Percentiles rank a stretch among this genome's conserved stretches.
Evolutionary conservation across 305 asterid genomes (phyloP).

Genomic region (Ilex paraguariensis): DNA sequence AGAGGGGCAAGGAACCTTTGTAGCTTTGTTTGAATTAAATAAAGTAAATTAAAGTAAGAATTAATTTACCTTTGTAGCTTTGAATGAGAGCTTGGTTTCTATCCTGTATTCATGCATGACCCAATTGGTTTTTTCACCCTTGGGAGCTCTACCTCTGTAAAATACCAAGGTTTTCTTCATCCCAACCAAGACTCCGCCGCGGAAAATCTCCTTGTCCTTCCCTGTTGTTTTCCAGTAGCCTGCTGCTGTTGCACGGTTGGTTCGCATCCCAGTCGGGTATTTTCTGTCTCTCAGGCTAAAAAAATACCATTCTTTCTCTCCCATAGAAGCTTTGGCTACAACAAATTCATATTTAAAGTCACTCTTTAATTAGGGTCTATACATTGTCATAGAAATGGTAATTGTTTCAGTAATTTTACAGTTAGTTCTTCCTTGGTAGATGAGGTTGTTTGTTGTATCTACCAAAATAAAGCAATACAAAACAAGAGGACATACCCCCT

Average conservation of each 20-base stretch:
- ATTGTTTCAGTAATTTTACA: too few relatives aligned
- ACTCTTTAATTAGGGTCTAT: too few relatives aligned
- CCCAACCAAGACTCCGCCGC: conserved; percentile 56
- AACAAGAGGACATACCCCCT: too few relatives aligned
- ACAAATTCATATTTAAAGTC: too few relatives aligned
- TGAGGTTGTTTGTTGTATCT: too few relatives aligned
- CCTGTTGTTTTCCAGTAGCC: conserved; percentile 95
- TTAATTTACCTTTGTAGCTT: conserved; percentile 46
- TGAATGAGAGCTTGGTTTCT: conserved; percentile 42
- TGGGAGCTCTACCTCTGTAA: conserved; percentile 88
- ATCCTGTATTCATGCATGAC: conserved; percentile 90
- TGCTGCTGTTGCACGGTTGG: conserved; percentile 79
- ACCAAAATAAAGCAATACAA: too few relatives aligned
- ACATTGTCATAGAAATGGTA: too few relatives aligned
- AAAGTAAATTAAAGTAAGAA: too few relatives aligned
- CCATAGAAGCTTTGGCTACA: conserved; percentile 81
- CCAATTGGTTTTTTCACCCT: conserved; percentile 92
- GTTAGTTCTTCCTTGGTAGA: too few relatives aligned
- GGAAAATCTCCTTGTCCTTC: conserved; percentile 75
- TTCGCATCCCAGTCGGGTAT: conserved; percentile 78
- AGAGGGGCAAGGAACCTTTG: not conserved
- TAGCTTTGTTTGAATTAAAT: too few relatives aligned
- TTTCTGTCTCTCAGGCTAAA: conserved; percentile 73
- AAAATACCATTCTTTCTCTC: conserved; percentile 89
- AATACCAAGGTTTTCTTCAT: conserved; percentile 92